phyloP scores from a whole-genome alignment of 768 basidiomycete genomes.

The Mycena maculata region DNA sequence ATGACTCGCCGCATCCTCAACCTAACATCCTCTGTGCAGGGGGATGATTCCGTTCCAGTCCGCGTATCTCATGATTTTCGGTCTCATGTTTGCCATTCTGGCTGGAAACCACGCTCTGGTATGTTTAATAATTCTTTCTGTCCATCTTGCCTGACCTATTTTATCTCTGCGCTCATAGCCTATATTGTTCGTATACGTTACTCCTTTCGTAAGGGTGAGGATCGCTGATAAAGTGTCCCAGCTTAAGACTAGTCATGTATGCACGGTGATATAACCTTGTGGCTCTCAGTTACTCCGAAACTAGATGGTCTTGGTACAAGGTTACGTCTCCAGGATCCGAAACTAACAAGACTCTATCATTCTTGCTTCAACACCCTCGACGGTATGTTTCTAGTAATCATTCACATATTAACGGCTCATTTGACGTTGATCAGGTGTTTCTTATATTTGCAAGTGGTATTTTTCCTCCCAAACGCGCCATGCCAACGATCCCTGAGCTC shows the following conservation, averaged over 20 bases:
- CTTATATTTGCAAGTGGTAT: constrained; percentile 61
- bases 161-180: constrained; percentile 3
- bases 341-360: constrained; percentile 66
- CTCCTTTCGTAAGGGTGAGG: neutral
- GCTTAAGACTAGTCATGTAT: constrained; percentile 73
- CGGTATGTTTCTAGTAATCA: constrained; percentile 50
- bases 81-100: constrained; percentile 70
- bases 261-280: constrained; percentile 28
- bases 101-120: constrained; percentile 85
- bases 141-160: neutral
- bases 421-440: constrained; percentile 58
- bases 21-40: constrained; percentile 42
- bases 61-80: constrained; percentile 74
- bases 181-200: constrained; percentile 27
- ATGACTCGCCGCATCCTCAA: neutral
- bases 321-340: constrained; percentile 58
- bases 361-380: constrained; percentile 83
- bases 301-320: constrained; percentile 72
- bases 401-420: neutral
- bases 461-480: neutral
- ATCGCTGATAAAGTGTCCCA: constrained; percentile 36
- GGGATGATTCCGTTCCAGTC: constrained; percentile 78
- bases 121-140: constrained; percentile 39
- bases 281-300: neutral
- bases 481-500: neutral